These are phyloP conservation scores for Zoysia pacifica DNA, from an alignment of 176 grass and related monocot species.

Conservation along the genomic window DNA sequence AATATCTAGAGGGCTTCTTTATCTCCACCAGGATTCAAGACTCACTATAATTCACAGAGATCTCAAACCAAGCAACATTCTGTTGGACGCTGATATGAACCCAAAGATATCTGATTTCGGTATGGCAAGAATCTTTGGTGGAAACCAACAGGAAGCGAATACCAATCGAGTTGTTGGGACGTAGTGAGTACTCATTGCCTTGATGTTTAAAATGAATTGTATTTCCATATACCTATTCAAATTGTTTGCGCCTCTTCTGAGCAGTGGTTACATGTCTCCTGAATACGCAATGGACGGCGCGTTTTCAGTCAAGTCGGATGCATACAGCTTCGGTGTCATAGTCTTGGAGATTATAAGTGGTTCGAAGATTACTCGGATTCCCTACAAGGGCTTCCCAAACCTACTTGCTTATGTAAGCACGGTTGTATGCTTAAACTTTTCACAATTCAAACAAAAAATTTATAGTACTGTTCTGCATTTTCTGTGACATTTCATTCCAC, in stretches of 20 bases:
- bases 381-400: constrained; percentile 1
- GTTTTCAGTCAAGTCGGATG: constrained; percentile 65
- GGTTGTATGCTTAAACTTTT: not conserved
- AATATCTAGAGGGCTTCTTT: constrained; percentile 61
- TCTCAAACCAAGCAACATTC: constrained; percentile 59
- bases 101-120: constrained; percentile 78
- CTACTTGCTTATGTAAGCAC: constrained; percentile 58
- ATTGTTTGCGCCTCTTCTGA: not conserved
- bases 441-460: not conserved
- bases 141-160: constrained; percentile 42
- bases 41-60: constrained; percentile 54
- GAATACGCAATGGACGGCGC: constrained; percentile 71
- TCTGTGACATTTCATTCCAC: not conserved
- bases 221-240: not conserved
- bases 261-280: constrained; percentile 66
- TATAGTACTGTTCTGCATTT: not conserved
- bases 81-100: constrained; percentile 54
- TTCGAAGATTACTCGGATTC: constrained; percentile 39
- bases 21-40: constrained; percentile 69
- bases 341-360: constrained; percentile 73
- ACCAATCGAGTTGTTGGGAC: constrained; percentile 62
- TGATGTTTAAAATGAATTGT: too few relatives aligned
- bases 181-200: constrained; percentile 35
- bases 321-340: constrained; percentile 61
- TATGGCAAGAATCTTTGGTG: constrained; percentile 64